Evolutionary conservation across 495 filamentous ascomycete genomes (phyloP), one percentile per base, ranked within the genome.

Genomic region (Peziza echinospora): DNA sequence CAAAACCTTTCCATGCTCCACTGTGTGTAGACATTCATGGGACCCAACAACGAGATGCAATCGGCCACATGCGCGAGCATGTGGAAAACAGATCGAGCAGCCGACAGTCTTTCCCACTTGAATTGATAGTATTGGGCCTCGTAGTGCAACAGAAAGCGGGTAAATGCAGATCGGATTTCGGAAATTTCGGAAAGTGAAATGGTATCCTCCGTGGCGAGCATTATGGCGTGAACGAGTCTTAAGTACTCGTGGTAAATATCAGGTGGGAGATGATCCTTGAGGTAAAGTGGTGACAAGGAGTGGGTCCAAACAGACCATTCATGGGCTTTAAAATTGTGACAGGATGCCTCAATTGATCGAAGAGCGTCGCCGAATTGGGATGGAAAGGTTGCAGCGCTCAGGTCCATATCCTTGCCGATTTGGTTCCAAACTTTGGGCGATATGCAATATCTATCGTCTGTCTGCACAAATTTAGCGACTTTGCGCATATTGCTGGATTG

Each of bases 1-100:
- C 51, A 53, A 3, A 47, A 7, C 1, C 44, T n/a, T 21, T 53
- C 51, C 40, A 51, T 51, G 1, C 21, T 13, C 51, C 51, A 53
- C 26, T 53, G 44, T 1, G 30, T 47, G 16, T 53, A 50, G 5
- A 47, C 42, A 24, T 30, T 44, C 43, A 47, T 46, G 2, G 51
- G 47, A 0, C 51, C 48, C 34, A 41, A 21, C 28, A 21, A 50
- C 1, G n/a, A 13, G 5, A 53, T n/a, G 2, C 19, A 42, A 6
- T 50, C 16, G 3, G 51, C 43, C 0, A 53, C 51, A 25, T 53
- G 47, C 4, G 41, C 8, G 1, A 50, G 11, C 17, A 50, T 43
- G 19, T 53, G 51, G n/a, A 53, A 47, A 0, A 53, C 44, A 1
- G 51, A 44, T 1, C 49, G 26, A 8, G 43, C 49, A 5, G 40